Evolutionary conservation across 2,329 filamentous ascomycete genomes (phyloP), one percentile per base, ranked within the genome.

Genomic region (Xylariaceae sp.): DNA sequence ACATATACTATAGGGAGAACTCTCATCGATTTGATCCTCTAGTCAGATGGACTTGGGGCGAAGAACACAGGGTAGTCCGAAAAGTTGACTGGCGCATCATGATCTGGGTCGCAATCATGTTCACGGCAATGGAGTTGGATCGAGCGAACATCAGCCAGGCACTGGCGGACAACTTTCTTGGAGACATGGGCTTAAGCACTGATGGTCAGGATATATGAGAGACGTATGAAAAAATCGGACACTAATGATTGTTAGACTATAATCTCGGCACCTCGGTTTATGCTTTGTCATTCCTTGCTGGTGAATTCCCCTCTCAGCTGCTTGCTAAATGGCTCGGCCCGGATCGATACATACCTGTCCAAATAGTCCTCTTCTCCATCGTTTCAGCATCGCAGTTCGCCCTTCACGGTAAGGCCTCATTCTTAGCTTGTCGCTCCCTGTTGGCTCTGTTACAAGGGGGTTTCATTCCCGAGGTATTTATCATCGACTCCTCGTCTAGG

Each of bases 291-390:
- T 86, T 86, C 62, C 71, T 86, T 1, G 74, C 77, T 12, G 83
- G 84, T 0, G 85, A 87, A 65, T 73, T 87, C 3, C 85, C 85
- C 0, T 86, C 84, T 0, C 84, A 87, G 64, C 74, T 87, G 5
- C 68, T 87, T 11, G 80, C 77, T 39, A 87, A 87, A 67, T 80
- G 79, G 70, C 67, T 71, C 2, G 69, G 69, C 6, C 67, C 69
- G 6, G 69, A 71, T 50, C 63, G 68, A 36, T 71, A 67, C 60
- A 69, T 70, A 23, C 68, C 69, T 16, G 59, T 51, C 11, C 69
- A 71, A 39, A 69, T 71, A 26, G 39, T 68, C 2, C 53, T 71
- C 5, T 70, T 69, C 46, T 70, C 67, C 1, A 53, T 66, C 7
- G 68, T 70, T 1, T 67, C 66, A 5, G 65, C 67, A 2, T 68